Percentiles rank a stretch among this genome's conserved stretches.
phyloP scores from a whole-genome alignment of 2,329 filamentous ascomycete species.

The Sclerotinia subarctica region DNA sequence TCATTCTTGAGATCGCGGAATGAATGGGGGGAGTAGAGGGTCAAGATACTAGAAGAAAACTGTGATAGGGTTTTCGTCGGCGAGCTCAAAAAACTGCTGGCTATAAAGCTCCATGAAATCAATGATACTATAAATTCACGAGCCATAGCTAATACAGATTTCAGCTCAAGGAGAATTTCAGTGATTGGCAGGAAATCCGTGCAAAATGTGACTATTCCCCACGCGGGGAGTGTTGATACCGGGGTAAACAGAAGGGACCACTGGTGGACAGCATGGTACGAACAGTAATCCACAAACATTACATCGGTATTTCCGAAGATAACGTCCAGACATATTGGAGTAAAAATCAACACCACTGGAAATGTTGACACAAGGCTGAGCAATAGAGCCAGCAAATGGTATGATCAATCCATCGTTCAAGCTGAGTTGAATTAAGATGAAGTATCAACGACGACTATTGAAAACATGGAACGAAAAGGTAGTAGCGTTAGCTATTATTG shows the following conservation, averaged over 20 bases:
- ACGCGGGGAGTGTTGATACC: neutral
- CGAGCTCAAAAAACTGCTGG: neutral
- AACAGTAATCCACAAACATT: neutral
- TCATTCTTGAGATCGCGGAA: neutral
- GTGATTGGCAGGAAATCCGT: neutral
- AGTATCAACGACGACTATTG: neutral
- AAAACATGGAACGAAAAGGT: constrained; percentile 6
- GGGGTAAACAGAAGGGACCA: neutral
- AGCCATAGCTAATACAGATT: neutral
- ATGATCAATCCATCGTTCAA: neutral
- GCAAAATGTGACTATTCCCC: neutral
- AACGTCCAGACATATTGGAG: no score
- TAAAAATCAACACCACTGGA: neutral
- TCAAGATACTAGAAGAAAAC: neutral
- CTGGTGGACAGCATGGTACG: neutral
- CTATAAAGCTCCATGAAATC: neutral
- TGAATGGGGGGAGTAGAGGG: neutral
- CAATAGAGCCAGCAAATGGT: neutral
- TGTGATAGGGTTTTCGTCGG: neutral
- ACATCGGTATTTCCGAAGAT: neutral
- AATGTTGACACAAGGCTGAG: constrained; percentile 3
- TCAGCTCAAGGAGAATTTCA: neutral
- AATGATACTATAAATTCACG: neutral
- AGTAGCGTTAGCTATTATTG: neutral
- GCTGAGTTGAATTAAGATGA: neutral